Base-by-base conservation (phyloP, 371 early-diverging fungal species). In the Haplosporangium sp. region DNA sequence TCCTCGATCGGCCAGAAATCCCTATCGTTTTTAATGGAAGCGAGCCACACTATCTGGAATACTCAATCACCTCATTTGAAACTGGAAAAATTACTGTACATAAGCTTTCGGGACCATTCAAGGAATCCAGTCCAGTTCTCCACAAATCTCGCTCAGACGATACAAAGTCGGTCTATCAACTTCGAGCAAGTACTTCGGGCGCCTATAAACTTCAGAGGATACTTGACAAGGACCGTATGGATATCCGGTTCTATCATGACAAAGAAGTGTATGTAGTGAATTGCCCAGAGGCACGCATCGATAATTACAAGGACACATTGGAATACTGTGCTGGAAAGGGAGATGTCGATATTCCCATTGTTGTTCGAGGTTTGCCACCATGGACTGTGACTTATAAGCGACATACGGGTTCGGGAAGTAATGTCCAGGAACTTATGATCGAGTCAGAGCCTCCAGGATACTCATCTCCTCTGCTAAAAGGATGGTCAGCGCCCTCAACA, bases 1-100 rank as follows among this genome's bases (percentile, higher is more conserved):
- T 65, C 15, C 50, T 77, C 45, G 70, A 65, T 0, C 44, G 42
- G 55, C 78, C 78, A 37, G 67, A 69, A 55, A 77, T 77, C 60
- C 73, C 78, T 11, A 69, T 77, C 45, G 27, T 72, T 27, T 77
- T 77, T 57, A 77, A 77, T 35, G 78, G 72, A 34, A 77, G 78
- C 67, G 70, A 73, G 17, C 78, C 78, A 11, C 47, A 77, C 40
- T 65, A 65, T 27, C 19, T 77, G 63, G 69, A 72, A 17, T 77
- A 77, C 60, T 42, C 78, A 0, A 55, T 77, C 42, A 77, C 78
- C 5, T 73, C 73, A 8, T 77, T 77, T 39, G 70, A 72, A 27
- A 77, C 78, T 1, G 73, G 73, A 34, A 40, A 47, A 17, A 69
- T 70, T 0, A 56, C 65, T 1, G 20, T 52, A 13, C 67, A 69